phyloP scores from a whole-genome alignment of 129 eudicot species.

The Lactuca saligna region DNA sequence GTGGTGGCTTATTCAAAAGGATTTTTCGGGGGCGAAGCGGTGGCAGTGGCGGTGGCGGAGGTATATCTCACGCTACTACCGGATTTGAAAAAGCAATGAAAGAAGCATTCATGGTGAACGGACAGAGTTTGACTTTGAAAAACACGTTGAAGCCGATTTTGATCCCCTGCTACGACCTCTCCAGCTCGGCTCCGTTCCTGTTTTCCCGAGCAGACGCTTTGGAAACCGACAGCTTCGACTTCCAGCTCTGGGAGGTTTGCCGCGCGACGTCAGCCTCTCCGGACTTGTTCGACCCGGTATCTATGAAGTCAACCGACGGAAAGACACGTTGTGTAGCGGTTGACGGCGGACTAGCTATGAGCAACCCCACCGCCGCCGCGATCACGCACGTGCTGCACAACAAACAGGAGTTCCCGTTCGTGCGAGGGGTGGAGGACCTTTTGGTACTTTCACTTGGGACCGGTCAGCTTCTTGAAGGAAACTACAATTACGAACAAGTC shows the following conservation, averaged over 20 bases:
- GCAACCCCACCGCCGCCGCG: constrained; percentile 95
- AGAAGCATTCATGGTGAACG: constrained; percentile 57
- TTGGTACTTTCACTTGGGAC: constrained; percentile 90
- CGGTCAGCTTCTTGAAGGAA: constrained; percentile 71
- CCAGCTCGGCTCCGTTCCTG: constrained; percentile 86
- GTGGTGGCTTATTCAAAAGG: constrained; percentile 28
- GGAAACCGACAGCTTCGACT: constrained; percentile 78
- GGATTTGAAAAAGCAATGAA: constrained; percentile 62
- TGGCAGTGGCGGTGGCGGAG: constrained; percentile 17
- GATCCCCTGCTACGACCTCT: constrained; percentile 87
- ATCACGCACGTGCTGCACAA: constrained; percentile 94
- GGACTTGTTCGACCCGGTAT: constrained; percentile 67
- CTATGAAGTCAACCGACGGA: constrained; percentile 79
- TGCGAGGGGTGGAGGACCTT: constrained; percentile 93
- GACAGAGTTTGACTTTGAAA: constrained; percentile 60
- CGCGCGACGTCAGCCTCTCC: constrained; percentile 94
- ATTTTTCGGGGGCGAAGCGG: constrained; percentile 23
- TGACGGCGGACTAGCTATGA: constrained; percentile 88
- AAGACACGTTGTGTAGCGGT: constrained; percentile 70
- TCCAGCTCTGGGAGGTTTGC: constrained; percentile 85
- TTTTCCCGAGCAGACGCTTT: constrained; percentile 95
- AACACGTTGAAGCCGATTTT: constrained; percentile 82
- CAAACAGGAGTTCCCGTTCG: constrained; percentile 92
- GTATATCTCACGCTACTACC: constrained; percentile 27
- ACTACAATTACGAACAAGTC: constrained; percentile 55